Percentiles rank a stretch among this genome's conserved stretches.
phyloP scores from a whole-genome alignment of 768 basidiomycete genomes.

The Wakefieldia striispora region DNA sequence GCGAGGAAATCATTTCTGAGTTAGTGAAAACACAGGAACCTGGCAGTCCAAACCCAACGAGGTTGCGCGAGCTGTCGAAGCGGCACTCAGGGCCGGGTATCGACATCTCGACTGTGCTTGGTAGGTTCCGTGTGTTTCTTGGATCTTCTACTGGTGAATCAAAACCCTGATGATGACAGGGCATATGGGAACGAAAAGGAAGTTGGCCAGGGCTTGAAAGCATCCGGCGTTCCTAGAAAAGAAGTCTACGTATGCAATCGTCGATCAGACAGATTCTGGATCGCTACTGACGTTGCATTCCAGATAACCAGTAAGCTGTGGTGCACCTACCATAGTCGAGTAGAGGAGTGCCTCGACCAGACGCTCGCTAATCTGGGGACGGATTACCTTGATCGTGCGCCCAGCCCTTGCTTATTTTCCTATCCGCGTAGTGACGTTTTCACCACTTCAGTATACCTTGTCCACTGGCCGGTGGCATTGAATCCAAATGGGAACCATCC shows the following conservation, averaged over 20 bases:
- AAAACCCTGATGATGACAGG: conserved; percentile 32
- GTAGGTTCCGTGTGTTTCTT: conserved; percentile 23
- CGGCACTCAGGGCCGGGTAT: conserved; percentile 77
- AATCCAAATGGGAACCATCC: conserved; percentile 68
- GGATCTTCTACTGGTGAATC: conserved; percentile 17
- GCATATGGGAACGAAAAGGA: conserved; percentile 76
- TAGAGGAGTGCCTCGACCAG: conserved; percentile 72
- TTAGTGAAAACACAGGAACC: conserved; percentile 48
- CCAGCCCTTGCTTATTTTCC: background rate
- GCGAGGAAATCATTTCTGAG: background rate
- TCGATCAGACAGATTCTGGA: background rate
- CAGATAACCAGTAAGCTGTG: conserved; percentile 74
- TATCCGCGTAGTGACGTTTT: background rate
- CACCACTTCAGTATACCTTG: conserved; percentile 46
- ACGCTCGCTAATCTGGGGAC: conserved; percentile 77
- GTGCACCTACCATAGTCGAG: conserved; percentile 65
- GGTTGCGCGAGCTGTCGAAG: conserved; percentile 66
- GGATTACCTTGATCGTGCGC: conserved; percentile 79
- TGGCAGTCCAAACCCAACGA: conserved; percentile 79
- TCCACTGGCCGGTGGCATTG: conserved; percentile 82
- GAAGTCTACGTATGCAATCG: conserved; percentile 58
- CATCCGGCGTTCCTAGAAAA: conserved; percentile 71
- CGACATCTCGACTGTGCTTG: conserved; percentile 73
- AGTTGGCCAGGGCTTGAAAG: conserved; percentile 77
- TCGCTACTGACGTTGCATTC: background rate